phyloP scores from a whole-genome alignment of 371 early-diverging fungal genomes.

The Cokeromyces recurvatus region DNA sequence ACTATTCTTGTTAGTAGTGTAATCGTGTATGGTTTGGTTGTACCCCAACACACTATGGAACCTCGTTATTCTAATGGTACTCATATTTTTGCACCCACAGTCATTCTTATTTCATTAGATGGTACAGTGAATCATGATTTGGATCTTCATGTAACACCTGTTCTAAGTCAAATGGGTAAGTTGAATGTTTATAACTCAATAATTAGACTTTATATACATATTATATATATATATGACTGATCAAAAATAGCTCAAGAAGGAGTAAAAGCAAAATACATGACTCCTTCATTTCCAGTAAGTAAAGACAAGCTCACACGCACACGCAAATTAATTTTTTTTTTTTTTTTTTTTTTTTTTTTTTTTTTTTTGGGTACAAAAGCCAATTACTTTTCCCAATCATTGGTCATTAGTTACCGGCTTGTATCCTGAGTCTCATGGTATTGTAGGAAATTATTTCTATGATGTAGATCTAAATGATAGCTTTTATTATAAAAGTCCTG shows the following conservation, averaged over 20 bases:
- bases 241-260: conserved; percentile 40
- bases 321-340: too few relatives aligned
- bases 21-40: background rate
- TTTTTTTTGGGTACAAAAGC: conserved; percentile 17
- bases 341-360: too few relatives aligned
- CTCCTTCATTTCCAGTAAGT: conserved; percentile 71
- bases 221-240: background rate
- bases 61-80: conserved; percentile 59
- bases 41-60: background rate
- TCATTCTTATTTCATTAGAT: conserved; percentile 87
- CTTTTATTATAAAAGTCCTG: conserved; percentile 74
- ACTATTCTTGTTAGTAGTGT: conserved; percentile 7
- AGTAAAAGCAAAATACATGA: conserved; percentile 61
- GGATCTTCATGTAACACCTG: conserved; percentile 67
- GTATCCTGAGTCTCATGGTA: conserved; percentile 89
- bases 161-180: conserved; percentile 56
- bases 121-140: conserved; percentile 87
- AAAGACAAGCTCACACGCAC: too few relatives aligned
- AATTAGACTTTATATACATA: background rate
- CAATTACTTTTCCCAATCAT: conserved; percentile 94
- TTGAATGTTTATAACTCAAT: background rate
- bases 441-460: conserved; percentile 87
- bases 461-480: conserved; percentile 72
- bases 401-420: conserved; percentile 90
- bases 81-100: conserved; percentile 64